These are phyloP conservation scores for Corinectria fuckeliana DNA, from an alignment of 2,329 filamentous ascomycete species.

Conservation along the genomic window DNA sequence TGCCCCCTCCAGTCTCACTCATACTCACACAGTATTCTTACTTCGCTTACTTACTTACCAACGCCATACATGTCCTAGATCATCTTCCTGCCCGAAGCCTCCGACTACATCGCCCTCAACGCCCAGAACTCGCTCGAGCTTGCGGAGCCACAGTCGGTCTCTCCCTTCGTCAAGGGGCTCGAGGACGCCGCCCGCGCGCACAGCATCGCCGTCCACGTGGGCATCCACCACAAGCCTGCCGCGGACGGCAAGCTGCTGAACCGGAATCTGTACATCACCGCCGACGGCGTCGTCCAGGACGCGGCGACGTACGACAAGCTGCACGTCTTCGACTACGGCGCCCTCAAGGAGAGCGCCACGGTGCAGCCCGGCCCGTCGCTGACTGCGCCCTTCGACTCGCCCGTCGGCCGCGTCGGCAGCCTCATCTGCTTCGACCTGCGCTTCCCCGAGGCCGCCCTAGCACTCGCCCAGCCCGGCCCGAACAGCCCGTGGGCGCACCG, in stretches of 20 bases:
- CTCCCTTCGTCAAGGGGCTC: constrained; percentile 79
- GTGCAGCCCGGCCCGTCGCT: constrained; percentile 73
- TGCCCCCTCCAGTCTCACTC: constrained; percentile 1
- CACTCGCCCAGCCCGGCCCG: constrained; percentile 58
- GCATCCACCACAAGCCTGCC: constrained; percentile 74
- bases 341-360: constrained; percentile 58
- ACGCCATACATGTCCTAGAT: constrained; percentile 61
- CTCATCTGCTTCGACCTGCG: constrained; percentile 92
- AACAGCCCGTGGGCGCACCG: constrained; percentile 39
- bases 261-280: constrained; percentile 59
- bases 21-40: constrained; percentile 34
- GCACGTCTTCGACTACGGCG: constrained; percentile 80
- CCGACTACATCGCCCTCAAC: constrained; percentile 81
- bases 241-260: constrained; percentile 51
- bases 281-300: constrained; percentile 50
- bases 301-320: constrained; percentile 78
- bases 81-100: constrained; percentile 91
- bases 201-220: constrained; percentile 79
- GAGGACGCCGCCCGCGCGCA: constrained; percentile 69
- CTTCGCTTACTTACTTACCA: too few species aligned
- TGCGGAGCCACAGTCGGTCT: constrained; percentile 68
- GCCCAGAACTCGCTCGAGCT: constrained; percentile 73
- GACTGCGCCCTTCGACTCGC: constrained; percentile 72
- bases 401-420: constrained; percentile 76
- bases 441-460: constrained; percentile 77